These are phyloP conservation scores for Lipomyces oligophaga DNA, from an alignment of 805 yeast species.

Conservation along the genomic window DNA sequence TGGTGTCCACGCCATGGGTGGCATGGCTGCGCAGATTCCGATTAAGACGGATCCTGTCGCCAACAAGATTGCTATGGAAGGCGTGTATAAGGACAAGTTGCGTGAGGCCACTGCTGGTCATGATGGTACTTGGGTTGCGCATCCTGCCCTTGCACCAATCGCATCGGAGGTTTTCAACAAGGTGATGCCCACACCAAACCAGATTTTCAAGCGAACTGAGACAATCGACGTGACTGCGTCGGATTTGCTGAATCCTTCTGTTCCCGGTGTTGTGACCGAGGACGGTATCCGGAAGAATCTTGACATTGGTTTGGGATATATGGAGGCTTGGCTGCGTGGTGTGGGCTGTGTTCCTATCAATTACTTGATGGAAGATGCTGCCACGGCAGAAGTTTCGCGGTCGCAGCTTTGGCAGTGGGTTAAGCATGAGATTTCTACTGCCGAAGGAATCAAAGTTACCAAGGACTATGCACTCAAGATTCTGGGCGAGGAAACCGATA, in stretches of 20 bases:
- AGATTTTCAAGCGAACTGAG: slow-evolving; percentile 52
- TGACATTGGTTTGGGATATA: slow-evolving; percentile 61
- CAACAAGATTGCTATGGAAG: slow-evolving; percentile 61
- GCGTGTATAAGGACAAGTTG: slow-evolving; percentile 63
- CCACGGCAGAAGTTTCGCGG: slow-evolving; percentile 74
- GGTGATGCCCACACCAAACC: slow-evolving; percentile 73
- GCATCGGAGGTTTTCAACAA: slow-evolving; percentile 67
- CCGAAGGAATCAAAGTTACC: slow-evolving; percentile 52
- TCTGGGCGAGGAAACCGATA: slow-evolving; percentile 53
- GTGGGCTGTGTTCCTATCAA: slow-evolving; percentile 72
- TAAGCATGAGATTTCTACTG: slow-evolving; percentile 55
- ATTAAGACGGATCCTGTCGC: slow-evolving; percentile 61
- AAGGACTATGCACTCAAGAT: slow-evolving; percentile 49
- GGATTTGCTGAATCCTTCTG: slow-evolving; percentile 61
- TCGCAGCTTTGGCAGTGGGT: slow-evolving; percentile 75
- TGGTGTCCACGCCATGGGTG: slow-evolving; percentile 74
- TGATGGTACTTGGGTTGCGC: slow-evolving; percentile 78
- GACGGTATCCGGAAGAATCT: slow-evolving; percentile 62
- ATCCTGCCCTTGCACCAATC: slow-evolving; percentile 64
- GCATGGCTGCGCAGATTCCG: slow-evolving; percentile 77
- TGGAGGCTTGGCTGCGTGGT: slow-evolving; percentile 72
- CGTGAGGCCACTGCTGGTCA: slow-evolving; percentile 66
- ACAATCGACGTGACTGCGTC: slow-evolving; percentile 52
- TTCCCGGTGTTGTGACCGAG: slow-evolving; percentile 59
- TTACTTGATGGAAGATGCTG: slow-evolving; percentile 75